phyloP scores from a whole-genome alignment of 768 basidiomycete genomes.

The Galerina sulciceps region DNA sequence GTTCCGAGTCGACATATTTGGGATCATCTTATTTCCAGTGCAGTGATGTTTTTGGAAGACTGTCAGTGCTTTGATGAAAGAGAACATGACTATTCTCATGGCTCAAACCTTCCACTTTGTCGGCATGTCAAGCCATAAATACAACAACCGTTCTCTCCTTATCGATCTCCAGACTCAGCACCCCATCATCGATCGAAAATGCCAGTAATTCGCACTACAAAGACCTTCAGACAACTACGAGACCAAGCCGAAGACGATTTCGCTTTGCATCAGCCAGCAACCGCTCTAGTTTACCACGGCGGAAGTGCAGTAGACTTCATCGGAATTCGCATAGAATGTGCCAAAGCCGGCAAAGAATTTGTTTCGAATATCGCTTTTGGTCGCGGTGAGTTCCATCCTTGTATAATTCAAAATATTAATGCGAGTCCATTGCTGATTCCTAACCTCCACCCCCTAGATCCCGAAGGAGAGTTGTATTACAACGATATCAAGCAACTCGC shows the following conservation, averaged over 20 bases:
- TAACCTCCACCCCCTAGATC: background rate
- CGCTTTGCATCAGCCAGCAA: background rate
- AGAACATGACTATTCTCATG: background rate
- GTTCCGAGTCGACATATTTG: no score
- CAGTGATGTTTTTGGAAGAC: background rate
- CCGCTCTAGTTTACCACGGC: slow-evolving; percentile 6
- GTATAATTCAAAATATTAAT: background rate
- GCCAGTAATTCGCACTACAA: background rate
- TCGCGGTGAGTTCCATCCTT: background rate
- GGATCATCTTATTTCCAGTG: no score
- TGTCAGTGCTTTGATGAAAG: background rate
- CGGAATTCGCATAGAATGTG: slow-evolving; percentile 3
- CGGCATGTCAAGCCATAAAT: slow-evolving; percentile 2
- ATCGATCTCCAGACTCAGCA: background rate
- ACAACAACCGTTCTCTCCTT: background rate
- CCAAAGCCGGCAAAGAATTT: slow-evolving; percentile 2
- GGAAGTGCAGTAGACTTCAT: slow-evolving; percentile 2
- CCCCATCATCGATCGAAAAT: background rate
- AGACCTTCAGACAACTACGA: slow-evolving; percentile 1
- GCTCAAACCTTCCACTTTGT: background rate
- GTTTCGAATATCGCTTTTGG: slow-evolving; percentile 6
- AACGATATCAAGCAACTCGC: background rate
- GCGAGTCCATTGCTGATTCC: background rate
- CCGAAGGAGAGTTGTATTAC: slow-evolving; percentile 5
- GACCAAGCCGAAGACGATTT: slow-evolving; percentile 2